Conservation (phyloP, 495 filamentous ascomycete species). For the Monascus purpureus region DNA sequence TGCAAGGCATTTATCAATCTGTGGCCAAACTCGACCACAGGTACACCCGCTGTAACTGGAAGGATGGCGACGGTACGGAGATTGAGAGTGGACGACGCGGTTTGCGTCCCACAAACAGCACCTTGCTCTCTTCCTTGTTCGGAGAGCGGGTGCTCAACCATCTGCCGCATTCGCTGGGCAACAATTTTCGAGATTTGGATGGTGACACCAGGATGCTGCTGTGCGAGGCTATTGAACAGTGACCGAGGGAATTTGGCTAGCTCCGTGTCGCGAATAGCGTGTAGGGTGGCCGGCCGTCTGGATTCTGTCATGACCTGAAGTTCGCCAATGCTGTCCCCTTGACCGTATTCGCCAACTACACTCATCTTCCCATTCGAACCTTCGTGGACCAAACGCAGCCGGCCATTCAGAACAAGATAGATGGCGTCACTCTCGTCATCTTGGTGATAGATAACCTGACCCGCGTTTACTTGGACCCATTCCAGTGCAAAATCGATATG, state of each 20-base stretch:
- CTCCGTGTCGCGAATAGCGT: constrained; percentile 94
- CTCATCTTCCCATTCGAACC: constrained; percentile 66
- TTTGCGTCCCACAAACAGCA: constrained; percentile 45
- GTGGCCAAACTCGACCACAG: constrained; percentile 88
- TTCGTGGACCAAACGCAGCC: constrained; percentile 68
- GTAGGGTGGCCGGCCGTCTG: constrained; percentile 70
- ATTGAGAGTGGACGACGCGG: constrained; percentile 76
- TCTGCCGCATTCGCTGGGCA: constrained; percentile 78
- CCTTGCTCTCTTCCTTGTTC: constrained; percentile 49
- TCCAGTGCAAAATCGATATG: constrained; percentile 98
- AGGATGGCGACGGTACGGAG: constrained; percentile 85
- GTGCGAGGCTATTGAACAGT: constrained; percentile 90
- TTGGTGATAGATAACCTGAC: constrained; percentile 88
- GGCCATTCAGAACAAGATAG: constrained; percentile 91
- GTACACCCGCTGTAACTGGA: constrained; percentile 81
- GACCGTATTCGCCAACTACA: constrained; percentile 85
- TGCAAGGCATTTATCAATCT: constrained; percentile 74
- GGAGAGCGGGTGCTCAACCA: constrained; percentile 67
- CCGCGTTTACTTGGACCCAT: constrained; percentile 92
- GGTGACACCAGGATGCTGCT: constrained; percentile 94
- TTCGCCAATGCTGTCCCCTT: constrained; percentile 95
- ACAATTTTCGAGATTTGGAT: constrained; percentile 99
- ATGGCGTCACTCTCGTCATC: constrained; percentile 96
- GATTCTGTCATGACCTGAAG: constrained; percentile 96
- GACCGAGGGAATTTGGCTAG: constrained; percentile 91